Evolutionary conservation across 2,329 filamentous ascomycete species (phyloP).

Genomic region (Phoma sp.): DNA sequence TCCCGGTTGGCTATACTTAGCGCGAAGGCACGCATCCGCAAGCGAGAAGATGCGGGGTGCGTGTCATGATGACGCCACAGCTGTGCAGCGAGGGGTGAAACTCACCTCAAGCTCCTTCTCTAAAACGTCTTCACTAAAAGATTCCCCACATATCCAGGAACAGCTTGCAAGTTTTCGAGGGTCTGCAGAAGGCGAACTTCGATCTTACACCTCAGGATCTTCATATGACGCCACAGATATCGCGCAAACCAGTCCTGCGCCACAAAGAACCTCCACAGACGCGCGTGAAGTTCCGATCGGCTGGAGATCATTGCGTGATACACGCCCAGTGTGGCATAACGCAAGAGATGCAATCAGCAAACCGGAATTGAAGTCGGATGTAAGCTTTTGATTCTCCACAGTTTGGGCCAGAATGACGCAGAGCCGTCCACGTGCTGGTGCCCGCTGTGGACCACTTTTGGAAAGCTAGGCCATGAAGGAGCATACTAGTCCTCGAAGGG

Average conservation of each 20-base stretch:
- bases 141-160: constrained; percentile 21
- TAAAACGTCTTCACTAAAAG: constrained; percentile 1
- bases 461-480: constrained; percentile 15
- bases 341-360: constrained; percentile 17
- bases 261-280: constrained; percentile 11
- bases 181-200: background rate
- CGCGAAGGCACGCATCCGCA: background rate
- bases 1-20: constrained; percentile 7
- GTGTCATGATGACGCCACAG: constrained; percentile 15
- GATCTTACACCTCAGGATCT: constrained; percentile 23
- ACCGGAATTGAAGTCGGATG: constrained; percentile 29
- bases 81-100: background rate
- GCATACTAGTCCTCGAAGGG: constrained; percentile 8
- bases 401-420: constrained; percentile 36
- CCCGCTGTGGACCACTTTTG: constrained; percentile 18
- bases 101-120: background rate
- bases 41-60: constrained; percentile 1
- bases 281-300: constrained; percentile 16
- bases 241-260: constrained; percentile 7
- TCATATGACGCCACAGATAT: constrained; percentile 23
- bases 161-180: constrained; percentile 1
- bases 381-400: constrained; percentile 36
- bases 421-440: constrained; percentile 22
- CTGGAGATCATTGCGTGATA: constrained; percentile 18
- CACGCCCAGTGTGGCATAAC: constrained; percentile 12